Evolutionary conservation across 495 filamentous ascomycete species (phyloP).

Genomic region (Talaromyces adpressus): DNA sequence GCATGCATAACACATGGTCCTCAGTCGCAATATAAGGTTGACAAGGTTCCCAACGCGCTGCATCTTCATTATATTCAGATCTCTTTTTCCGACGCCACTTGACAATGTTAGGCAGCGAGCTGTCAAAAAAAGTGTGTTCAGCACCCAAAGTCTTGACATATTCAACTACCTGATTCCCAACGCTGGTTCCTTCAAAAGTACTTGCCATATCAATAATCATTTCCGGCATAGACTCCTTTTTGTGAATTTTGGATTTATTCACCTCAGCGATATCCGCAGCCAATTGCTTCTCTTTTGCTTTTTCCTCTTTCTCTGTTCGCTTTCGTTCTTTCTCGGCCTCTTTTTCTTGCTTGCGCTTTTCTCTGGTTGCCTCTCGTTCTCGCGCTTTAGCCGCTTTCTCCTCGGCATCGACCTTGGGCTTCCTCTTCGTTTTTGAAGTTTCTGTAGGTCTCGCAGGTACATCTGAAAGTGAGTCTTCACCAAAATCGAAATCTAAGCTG

Average conservation of each 20-base stretch:
- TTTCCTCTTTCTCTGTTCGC: constrained; percentile 44
- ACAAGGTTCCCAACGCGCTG: constrained; percentile 62
- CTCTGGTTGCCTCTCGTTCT: constrained; percentile 42
- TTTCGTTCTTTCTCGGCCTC: constrained; percentile 45
- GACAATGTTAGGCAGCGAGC: constrained; percentile 51
- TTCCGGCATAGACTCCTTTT: constrained; percentile 67
- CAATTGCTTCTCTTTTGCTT: constrained; percentile 55
- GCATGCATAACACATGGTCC: constrained; percentile 57
- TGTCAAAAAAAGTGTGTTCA: constrained; percentile 44
- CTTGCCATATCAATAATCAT: constrained; percentile 77
- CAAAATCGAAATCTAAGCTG: background rate
- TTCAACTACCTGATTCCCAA: constrained; percentile 43
- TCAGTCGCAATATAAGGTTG: constrained; percentile 50
- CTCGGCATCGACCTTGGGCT: constrained; percentile 26
- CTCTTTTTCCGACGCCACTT: constrained; percentile 69
- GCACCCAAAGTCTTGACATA: constrained; percentile 53
- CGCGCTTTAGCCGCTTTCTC: constrained; percentile 50
- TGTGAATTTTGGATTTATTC: constrained; percentile 70
- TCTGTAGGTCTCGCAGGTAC: background rate
- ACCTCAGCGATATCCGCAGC: constrained; percentile 64
- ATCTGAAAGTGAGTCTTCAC: constrained; percentile 4
- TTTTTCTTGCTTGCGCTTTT: constrained; percentile 35
- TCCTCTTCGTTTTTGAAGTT: constrained; percentile 17
- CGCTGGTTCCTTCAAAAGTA: constrained; percentile 39
- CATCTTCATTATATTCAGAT: constrained; percentile 53